These are phyloP conservation scores for Dictyostelium purpureum DNA, from an alignment of 78 protist species.

Conservation along the genomic window DNA sequence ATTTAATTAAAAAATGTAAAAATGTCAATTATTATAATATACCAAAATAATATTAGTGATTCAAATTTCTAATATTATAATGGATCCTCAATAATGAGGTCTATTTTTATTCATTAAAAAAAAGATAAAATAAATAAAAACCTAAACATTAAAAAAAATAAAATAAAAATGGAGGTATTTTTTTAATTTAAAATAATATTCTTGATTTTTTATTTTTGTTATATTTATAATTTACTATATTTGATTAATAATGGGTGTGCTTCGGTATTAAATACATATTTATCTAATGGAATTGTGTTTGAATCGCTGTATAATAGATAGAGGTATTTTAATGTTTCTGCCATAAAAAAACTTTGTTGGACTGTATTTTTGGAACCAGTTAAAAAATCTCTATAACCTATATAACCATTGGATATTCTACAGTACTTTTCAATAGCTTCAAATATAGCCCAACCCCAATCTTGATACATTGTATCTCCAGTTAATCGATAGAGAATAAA, in stretches of 20 bases:
- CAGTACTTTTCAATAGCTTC: constrained; percentile 77
- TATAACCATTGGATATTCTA: constrained; percentile 67
- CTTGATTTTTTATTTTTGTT: too few species aligned
- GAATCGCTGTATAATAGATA: constrained; percentile 85
- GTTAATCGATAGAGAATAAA: constrained; percentile 85
- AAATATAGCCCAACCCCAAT: constrained; percentile 91
- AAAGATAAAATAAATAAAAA: too few species aligned
- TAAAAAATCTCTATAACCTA: constrained; percentile 42
- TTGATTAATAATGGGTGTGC: constrained; percentile 90
- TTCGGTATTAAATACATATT: constrained; percentile 97
- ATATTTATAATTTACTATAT: background rate
- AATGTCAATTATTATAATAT: too few species aligned
- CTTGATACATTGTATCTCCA: constrained; percentile 82
- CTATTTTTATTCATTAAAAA: too few species aligned
- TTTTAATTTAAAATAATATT: too few species aligned
- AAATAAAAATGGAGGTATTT: too few species aligned
- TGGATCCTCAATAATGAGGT: too few species aligned
- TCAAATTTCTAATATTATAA: too few species aligned
- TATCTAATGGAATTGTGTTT: constrained; percentile 76
- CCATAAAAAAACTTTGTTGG: constrained; percentile 90
- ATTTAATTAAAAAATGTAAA: too few species aligned
- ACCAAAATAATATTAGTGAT: too few species aligned
- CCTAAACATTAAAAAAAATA: too few species aligned
- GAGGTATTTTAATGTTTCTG: constrained; percentile 96
- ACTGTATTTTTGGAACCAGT: too few species aligned